Evolutionary conservation across 352 stramenopile species (phyloP), one percentile per base, ranked within the genome.

Genomic region (Phytophthora litchii): DNA sequence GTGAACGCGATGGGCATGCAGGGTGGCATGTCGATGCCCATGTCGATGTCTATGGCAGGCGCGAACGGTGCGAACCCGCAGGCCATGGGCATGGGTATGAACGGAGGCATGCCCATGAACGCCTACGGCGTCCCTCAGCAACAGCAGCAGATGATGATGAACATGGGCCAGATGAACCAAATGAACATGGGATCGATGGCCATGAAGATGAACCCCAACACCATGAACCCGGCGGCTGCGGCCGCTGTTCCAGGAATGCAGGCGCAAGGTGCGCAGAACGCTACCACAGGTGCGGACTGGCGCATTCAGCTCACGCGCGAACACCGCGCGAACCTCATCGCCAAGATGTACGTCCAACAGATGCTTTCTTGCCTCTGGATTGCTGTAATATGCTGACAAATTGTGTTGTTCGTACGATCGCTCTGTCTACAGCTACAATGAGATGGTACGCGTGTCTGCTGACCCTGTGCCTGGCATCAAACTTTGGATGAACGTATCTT

Each of bases 401-500:
- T 56, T 34, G 21, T 23, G 19, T 31, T 57, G 16, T 56, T 42
- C 68, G 19, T 55, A 14, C 32, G 37, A 43, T 60, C 40, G 10
- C n/a, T 3, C n/a, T 53, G 4, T 53, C 21, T 47, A 12, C 49
- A 89, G 80, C 65, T 91, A 91, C 60, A 91, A 94, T 36, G 82
- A 94, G 62, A 83, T 94, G 67, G 84, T 94, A 25, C 82, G 84
- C 51, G 82, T 94, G 34, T 88, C 80, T n/a, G 86, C 75, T 9
- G 84, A 94, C 51, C 82, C 82, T 16, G 74, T 82, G 31, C 82
- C 84, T 0, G 84, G 84, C 13, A 94, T 94, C 43, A 90, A 89
- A 61, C 76, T 94, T 27, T 94, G 84, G 84, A 94, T 92, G 78
- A 91, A 94, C 63, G 84, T 92, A 23, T 86, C 84, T 16, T 91